phyloP scores from a whole-genome alignment of 352 stramenopile genomes.

The Ophiocytium majus region DNA sequence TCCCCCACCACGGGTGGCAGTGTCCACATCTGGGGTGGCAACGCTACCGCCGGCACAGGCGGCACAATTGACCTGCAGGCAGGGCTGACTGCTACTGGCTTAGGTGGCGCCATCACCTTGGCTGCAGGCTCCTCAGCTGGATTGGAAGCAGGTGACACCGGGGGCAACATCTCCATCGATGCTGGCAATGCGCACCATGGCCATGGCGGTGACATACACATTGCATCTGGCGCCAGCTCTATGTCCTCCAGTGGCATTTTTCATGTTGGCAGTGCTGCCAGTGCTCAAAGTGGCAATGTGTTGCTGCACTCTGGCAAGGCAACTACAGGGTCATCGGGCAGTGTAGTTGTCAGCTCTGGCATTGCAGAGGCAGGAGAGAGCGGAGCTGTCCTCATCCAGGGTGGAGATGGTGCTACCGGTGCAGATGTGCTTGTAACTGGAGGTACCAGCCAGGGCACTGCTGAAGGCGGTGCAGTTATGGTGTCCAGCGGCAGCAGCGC shows the following conservation, averaged over 20 bases:
- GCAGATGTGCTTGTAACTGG: constrained; percentile 1
- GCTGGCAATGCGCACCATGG: not conserved
- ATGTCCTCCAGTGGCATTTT: not conserved
- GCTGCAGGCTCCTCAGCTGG: not conserved
- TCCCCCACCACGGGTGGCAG: not conserved
- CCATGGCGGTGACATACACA: not conserved
- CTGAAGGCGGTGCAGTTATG: not conserved
- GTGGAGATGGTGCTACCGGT: not conserved
- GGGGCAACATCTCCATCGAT: not conserved
- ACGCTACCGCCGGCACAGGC: not conserved
- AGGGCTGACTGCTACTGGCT: not conserved
- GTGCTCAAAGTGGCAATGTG: not conserved
- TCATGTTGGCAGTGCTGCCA: not conserved
- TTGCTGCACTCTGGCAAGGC: not conserved
- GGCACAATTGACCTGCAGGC: not conserved
- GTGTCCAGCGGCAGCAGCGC: not conserved
- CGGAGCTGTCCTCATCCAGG: not conserved
- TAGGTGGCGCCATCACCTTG: not conserved
- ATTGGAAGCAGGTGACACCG: not conserved
- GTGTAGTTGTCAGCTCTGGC: not conserved
- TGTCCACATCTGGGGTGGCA: not conserved
- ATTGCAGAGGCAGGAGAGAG: not conserved
- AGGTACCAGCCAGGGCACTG: not conserved
- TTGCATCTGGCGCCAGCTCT: not conserved
- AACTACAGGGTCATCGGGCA: not conserved